These are phyloP conservation scores for Massariosphaeria phaeospora DNA, from an alignment of 495 filamentous ascomycete species.

Conservation along the genomic window DNA sequence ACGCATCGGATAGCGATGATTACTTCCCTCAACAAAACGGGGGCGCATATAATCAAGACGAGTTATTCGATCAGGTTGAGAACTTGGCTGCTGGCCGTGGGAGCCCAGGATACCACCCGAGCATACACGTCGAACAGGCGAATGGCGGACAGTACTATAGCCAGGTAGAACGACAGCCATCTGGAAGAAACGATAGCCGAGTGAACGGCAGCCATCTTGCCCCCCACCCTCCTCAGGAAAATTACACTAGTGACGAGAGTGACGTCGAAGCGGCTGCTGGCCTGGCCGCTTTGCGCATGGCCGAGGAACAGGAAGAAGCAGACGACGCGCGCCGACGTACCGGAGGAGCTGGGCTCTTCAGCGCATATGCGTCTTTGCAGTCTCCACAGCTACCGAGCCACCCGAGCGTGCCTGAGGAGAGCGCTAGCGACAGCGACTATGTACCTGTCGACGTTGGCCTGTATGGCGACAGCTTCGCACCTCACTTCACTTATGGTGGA, in stretches of 20 bases:
- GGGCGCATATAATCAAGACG: constrained; percentile 33
- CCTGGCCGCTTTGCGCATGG: constrained; percentile 73
- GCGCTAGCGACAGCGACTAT: constrained; percentile 66
- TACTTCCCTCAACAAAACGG: constrained; percentile 35
- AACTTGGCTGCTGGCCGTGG: constrained; percentile 25
- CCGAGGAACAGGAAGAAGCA: constrained; percentile 71
- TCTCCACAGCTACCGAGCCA: constrained; percentile 28
- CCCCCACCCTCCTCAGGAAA: constrained; percentile 22
- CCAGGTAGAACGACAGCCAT: constrained; percentile 18
- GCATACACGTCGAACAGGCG: constrained; percentile 26
- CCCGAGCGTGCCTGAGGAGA: constrained; percentile 34
- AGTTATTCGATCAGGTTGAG: constrained; percentile 41
- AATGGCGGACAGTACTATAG: constrained; percentile 26
- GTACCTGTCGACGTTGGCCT: constrained; percentile 65
- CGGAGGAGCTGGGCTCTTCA: constrained; percentile 34
- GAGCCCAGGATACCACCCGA: constrained; percentile 15
- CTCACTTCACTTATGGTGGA: constrained; percentile 67
- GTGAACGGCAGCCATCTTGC: constrained; percentile 46
- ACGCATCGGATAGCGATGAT: constrained; percentile 45
- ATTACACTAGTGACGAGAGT: constrained; percentile 65
- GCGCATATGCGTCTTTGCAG: constrained; percentile 30
- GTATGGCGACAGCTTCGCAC: constrained; percentile 71
- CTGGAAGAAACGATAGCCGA: constrained; percentile 40
- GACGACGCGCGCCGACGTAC: constrained; percentile 55
- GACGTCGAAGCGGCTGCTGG: constrained; percentile 89